Conservation (phyloP, 2,329 filamentous ascomycete genomes). For the Penicillium brasilianum region DNA sequence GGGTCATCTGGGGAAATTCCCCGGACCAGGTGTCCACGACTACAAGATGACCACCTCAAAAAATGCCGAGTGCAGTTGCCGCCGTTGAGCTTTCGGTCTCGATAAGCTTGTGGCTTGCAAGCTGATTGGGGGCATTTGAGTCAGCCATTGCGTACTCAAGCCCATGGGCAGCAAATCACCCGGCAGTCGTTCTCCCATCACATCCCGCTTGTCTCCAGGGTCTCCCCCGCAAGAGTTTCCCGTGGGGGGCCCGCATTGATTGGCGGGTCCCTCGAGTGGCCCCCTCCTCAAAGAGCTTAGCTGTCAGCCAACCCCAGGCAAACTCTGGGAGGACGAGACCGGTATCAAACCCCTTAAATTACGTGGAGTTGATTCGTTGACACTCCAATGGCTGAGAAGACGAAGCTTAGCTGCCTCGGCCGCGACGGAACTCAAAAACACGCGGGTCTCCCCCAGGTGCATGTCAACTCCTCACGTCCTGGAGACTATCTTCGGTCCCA, state of each 20-base stretch:
- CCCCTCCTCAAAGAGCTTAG: background rate
- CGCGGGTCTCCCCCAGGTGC: background rate
- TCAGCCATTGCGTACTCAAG: background rate
- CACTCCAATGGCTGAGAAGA: background rate
- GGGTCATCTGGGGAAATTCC: background rate
- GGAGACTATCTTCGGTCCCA: background rate
- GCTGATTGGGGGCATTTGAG: constrained; percentile 3
- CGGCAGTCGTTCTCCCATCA: background rate
- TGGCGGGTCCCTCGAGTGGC: background rate
- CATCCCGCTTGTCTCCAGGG: background rate
- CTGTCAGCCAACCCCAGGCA: background rate
- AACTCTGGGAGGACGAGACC: background rate
- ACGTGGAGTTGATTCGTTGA: constrained; percentile 7
- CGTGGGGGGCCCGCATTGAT: background rate
- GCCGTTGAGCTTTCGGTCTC: background rate
- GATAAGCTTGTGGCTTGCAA: background rate
- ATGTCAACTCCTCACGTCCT: background rate
- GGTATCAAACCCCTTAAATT: constrained; percentile 11
- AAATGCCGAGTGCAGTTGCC: background rate
- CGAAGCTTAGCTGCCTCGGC: constrained; percentile 7
- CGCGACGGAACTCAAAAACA: background rate
- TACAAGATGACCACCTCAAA: background rate
- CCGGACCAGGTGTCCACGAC: background rate
- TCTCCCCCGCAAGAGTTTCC: background rate
- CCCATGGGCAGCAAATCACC: background rate